Evolutionary conservation across 2,329 filamentous ascomycete species (phyloP).

Genomic region (Mycosphaerelloides madeirae): DNA sequence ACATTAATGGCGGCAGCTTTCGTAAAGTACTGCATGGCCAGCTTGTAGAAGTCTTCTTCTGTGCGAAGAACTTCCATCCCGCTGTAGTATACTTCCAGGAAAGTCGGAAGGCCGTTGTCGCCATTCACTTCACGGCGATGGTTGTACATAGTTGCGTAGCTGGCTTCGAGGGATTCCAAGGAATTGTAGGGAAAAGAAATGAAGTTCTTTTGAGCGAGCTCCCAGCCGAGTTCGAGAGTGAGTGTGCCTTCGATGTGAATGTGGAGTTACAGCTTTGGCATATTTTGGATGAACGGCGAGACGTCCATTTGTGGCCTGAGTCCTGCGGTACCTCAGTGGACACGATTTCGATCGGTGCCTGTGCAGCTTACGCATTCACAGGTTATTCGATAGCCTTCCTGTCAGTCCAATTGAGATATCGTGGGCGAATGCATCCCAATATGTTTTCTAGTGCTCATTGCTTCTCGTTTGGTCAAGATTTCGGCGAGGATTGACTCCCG

Average conservation of each 20-base stretch:
- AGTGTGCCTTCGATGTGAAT: constrained; percentile 47
- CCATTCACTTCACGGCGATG: not conserved
- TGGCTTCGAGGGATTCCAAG: constrained; percentile 32
- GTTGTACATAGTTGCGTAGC: constrained; percentile 25
- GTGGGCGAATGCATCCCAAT: no score
- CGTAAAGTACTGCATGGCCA: constrained; percentile 38
- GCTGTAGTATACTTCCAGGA: constrained; percentile 20
- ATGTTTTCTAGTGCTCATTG: no score
- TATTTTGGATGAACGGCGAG: constrained; percentile 28
- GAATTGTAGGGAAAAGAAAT: constrained; percentile 20
- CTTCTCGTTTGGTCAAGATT: no score
- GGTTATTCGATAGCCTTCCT: no score
- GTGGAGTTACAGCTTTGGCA: constrained; percentile 47
- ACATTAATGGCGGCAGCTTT: constrained; percentile 36
- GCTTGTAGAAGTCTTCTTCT: constrained; percentile 38
- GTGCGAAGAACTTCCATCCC: constrained; percentile 32
- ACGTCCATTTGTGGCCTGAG: no score
- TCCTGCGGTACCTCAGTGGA: no score
- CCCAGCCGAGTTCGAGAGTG: constrained; percentile 40
- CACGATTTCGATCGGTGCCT: no score
- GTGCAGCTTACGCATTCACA: no score
- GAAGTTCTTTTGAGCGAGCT: constrained; percentile 38
- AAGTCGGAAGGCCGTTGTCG: constrained; percentile 4
- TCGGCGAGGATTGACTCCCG: no score
- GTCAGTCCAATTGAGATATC: no score